Conservation (phyloP, 2,329 filamentous ascomycete species). For the Coniella lustricola region DNA sequence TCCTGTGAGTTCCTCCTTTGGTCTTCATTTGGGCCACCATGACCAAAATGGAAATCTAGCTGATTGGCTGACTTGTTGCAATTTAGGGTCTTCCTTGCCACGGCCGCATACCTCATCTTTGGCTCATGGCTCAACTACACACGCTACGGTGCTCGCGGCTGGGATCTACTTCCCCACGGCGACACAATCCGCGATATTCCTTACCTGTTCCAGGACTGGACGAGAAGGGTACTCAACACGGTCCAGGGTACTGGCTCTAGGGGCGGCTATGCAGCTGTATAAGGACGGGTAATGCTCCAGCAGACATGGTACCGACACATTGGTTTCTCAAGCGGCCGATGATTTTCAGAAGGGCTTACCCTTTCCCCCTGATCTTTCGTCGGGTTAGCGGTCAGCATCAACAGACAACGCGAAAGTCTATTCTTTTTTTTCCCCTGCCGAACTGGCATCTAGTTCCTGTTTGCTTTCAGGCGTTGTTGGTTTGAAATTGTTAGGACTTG, state of each 20-base stretch:
- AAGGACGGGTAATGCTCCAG: too few relatives aligned
- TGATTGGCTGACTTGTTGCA: constrained; percentile 17
- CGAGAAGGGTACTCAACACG: constrained; percentile 70
- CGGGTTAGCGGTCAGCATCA: too few relatives aligned
- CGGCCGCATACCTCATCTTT: constrained; percentile 89
- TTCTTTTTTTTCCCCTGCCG: too few relatives aligned
- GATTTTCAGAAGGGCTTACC: too few relatives aligned
- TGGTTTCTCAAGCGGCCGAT: too few relatives aligned
- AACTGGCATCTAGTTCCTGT: too few relatives aligned
- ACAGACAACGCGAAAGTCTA: too few relatives aligned
- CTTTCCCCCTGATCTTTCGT: too few relatives aligned
- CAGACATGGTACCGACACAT: background rate
- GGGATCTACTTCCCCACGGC: constrained; percentile 88
- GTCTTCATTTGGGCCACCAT: too few relatives aligned
- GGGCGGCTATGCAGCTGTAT: constrained; percentile 93
- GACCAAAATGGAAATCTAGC: too few relatives aligned
- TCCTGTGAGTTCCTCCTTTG: constrained; percentile 58
- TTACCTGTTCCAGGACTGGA: constrained; percentile 86
- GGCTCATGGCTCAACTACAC: constrained; percentile 99
- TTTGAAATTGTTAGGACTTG: too few relatives aligned
- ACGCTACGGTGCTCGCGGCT: constrained; percentile 87
- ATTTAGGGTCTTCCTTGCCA: constrained; percentile 72
- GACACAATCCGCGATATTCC: constrained; percentile 89
- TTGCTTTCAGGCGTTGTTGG: too few relatives aligned
- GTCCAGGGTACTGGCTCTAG: constrained; percentile 77